Conservation (phyloP, 768 basidiomycete genomes). For the Hortiboletus flavorubellus region DNA sequence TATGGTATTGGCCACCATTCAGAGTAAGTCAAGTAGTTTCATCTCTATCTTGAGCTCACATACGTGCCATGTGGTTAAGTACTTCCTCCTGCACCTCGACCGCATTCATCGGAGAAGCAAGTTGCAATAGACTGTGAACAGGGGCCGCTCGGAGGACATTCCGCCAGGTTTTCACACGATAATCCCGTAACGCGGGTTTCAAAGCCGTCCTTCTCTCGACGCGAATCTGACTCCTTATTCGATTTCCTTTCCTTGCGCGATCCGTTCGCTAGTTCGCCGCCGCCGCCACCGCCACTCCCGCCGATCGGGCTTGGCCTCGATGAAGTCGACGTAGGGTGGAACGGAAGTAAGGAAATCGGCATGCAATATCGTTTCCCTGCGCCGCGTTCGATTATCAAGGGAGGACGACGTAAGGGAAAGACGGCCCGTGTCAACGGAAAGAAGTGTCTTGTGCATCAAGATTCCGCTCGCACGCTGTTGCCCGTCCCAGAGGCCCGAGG, state of each 20-base stretch:
- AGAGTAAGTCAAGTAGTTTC: slow-evolving; percentile 18
- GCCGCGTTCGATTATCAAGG: slow-evolving; percentile 29
- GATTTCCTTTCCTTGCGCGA: slow-evolving; percentile 35
- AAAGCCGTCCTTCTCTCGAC: slow-evolving; percentile 21
- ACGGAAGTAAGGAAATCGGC: slow-evolving; percentile 21
- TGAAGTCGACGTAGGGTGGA: slow-evolving; percentile 27
- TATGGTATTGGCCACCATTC: slow-evolving; percentile 14
- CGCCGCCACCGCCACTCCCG: slow-evolving; percentile 31
- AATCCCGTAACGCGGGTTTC: slow-evolving; percentile 3
- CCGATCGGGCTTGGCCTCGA: slow-evolving; percentile 27
- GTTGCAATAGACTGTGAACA: background rate
- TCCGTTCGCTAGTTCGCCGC: slow-evolving; percentile 33
- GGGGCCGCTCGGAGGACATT: background rate
- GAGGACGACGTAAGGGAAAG: slow-evolving; percentile 20
- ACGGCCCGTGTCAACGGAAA: slow-evolving; percentile 14
- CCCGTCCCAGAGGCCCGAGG: slow-evolving; percentile 21
- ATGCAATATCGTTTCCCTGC: slow-evolving; percentile 33
- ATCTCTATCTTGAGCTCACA: background rate
- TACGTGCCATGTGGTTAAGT: slow-evolving; percentile 13
- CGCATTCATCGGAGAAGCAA: slow-evolving; percentile 10
- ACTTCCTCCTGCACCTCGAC: slow-evolving; percentile 11
- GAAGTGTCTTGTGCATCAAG: slow-evolving; percentile 24
- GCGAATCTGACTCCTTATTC: slow-evolving; percentile 25
- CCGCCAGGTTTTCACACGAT: background rate
- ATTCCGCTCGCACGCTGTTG: slow-evolving; percentile 25